A percentile compares a stretch with the other conserved stretches of the same genome.
Conservation (phyloP, 2,329 filamentous ascomycete genomes). For the Pseudocercospora pini-densiflorae region DNA sequence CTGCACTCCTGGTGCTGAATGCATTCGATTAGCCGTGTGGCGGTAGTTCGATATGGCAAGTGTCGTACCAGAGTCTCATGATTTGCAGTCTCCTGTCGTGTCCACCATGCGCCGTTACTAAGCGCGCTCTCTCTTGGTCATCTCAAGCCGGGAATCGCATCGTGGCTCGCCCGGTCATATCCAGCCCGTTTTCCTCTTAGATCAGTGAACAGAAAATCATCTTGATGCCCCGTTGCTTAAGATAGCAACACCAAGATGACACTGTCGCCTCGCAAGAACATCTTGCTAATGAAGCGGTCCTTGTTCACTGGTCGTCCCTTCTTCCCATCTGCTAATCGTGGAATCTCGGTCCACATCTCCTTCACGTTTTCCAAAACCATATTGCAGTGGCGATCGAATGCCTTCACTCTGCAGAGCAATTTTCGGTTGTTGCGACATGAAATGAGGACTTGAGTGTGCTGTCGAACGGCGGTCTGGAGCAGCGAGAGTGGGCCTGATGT, state of each 20-base stretch:
- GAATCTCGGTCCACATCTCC: conserved; percentile 99
- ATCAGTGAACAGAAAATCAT: too few species aligned
- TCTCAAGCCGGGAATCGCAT: neutral
- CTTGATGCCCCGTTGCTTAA: neutral
- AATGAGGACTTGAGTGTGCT: conserved; percentile 94
- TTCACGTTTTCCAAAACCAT: conserved; percentile 98
- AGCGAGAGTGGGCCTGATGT: conserved; percentile 84
- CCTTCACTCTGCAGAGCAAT: conserved; percentile 94
- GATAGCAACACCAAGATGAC: conserved; percentile 80
- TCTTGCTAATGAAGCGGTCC: conserved; percentile 97
- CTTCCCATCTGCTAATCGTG: conserved; percentile 79
- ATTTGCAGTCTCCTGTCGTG: neutral
- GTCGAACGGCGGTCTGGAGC: conserved; percentile 93
- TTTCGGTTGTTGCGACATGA: conserved; percentile 99
- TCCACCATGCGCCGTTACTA: neutral
- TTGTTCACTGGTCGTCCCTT: conserved; percentile 93
- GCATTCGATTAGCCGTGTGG: neutral
- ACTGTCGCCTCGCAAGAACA: conserved; percentile 88
- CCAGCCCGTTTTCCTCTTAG: too few species aligned
- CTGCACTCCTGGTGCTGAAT: neutral
- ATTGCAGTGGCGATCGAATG: conserved; percentile 98
- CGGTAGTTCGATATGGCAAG: neutral
- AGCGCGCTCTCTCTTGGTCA: neutral
- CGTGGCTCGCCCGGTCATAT: neutral
- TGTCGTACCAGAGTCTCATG: neutral